A percentile compares a stretch with the other conserved stretches of the same genome.
These are phyloP conservation scores for Ziziphus jujuba DNA, from an alignment of 306 rosid species.

Conservation along the genomic window DNA sequence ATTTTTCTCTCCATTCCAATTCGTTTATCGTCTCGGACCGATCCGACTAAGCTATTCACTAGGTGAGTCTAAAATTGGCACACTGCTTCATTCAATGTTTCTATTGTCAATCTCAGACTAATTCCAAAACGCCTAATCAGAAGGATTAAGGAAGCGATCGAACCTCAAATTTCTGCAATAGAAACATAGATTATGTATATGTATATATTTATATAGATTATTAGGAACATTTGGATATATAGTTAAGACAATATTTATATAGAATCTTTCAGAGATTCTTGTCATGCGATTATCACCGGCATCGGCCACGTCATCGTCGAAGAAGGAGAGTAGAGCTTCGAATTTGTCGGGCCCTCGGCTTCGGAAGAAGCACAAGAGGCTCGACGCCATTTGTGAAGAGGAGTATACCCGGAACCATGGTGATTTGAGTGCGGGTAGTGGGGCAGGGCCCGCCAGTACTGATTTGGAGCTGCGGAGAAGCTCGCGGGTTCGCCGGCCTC, in stretches of 20 bases:
- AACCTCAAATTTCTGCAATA: slow-evolving; percentile 8
- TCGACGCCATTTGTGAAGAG: slow-evolving; percentile 82
- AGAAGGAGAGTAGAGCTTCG: slow-evolving; percentile 34
- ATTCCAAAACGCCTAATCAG: slow-evolving; percentile 32
- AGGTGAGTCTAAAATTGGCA: slow-evolving; percentile 32
- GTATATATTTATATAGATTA: background rate
- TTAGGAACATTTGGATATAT: background rate
- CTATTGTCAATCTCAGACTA: slow-evolving; percentile 24
- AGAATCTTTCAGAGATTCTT: slow-evolving; percentile 30
- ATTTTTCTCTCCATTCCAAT: background rate
- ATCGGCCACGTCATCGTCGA: slow-evolving; percentile 38
- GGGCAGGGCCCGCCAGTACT: slow-evolving; percentile 22
- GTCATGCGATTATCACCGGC: slow-evolving; percentile 70
- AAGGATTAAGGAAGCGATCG: slow-evolving; percentile 31
- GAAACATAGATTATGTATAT: background rate
- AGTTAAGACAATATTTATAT: background rate
- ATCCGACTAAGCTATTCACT: slow-evolving; percentile 23
- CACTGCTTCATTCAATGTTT: slow-evolving; percentile 10
- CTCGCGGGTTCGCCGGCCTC: slow-evolving; percentile 77
- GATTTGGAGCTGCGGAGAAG: slow-evolving; percentile 69
- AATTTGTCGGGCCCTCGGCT: slow-evolving; percentile 56
- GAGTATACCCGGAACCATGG: slow-evolving; percentile 72
- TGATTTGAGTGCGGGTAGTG: slow-evolving; percentile 47
- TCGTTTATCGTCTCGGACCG: slow-evolving; percentile 12
- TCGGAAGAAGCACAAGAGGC: slow-evolving; percentile 88